Conservation (phyloP, 192 early-diverging fungal genomes). For the Rhizoclosmatium globosum region DNA sequence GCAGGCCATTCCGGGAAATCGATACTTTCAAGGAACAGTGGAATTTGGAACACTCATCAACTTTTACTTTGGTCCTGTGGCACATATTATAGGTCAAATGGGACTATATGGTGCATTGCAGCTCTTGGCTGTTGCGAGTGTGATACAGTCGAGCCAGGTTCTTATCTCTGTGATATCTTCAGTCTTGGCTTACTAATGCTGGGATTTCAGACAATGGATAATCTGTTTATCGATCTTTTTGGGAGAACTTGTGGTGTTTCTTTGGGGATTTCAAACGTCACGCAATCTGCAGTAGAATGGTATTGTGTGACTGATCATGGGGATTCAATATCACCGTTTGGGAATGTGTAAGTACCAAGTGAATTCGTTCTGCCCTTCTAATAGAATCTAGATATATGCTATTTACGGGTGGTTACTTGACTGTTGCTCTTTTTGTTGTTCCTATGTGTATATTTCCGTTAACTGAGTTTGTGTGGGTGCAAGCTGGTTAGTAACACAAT, state of each 20-base stretch:
- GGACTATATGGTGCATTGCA: constrained; percentile 60
- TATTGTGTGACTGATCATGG: constrained; percentile 39
- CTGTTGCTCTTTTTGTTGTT: constrained; percentile 16
- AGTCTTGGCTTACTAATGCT: constrained; percentile 29
- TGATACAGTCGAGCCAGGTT: constrained; percentile 59
- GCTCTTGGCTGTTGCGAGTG: constrained; percentile 51
- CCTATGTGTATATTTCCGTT: constrained; percentile 39
- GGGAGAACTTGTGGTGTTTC: constrained; percentile 46
- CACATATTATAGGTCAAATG: constrained; percentile 56
- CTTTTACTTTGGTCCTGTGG: constrained; percentile 60
- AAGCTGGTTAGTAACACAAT: constrained; percentile 19
- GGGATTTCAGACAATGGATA: constrained; percentile 50
- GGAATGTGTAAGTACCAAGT: constrained; percentile 37
- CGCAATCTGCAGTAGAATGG: background rate
- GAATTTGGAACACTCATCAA: constrained; percentile 68
- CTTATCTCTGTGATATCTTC: background rate
- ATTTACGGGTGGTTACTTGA: constrained; percentile 38
- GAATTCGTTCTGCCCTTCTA: constrained; percentile 36
- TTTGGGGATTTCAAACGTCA: constrained; percentile 1
- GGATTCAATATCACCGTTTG: constrained; percentile 48
- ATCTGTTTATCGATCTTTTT: constrained; percentile 53
- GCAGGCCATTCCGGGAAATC: constrained; percentile 68
- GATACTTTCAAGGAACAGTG: constrained; percentile 64
- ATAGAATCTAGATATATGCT: constrained; percentile 28
- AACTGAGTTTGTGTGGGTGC: constrained; percentile 39